Base-by-base conservation (phyloP, 805 yeast species). In the Teunomyces gatunensis region DNA sequence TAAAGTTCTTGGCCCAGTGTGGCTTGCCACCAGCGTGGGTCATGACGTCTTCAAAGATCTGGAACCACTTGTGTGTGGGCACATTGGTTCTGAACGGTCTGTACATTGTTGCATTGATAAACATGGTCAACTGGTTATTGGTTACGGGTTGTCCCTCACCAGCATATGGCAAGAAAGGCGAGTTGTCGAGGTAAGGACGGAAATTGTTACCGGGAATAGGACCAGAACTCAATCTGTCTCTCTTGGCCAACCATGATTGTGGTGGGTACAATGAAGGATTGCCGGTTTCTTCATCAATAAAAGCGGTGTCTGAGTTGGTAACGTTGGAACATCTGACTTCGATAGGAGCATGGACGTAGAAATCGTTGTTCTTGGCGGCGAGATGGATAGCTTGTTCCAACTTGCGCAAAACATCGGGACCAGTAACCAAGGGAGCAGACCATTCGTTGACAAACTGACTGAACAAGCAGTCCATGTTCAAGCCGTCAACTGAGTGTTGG, bases 1-100 rank as follows among this genome's bases (percentile, higher is more conserved):
- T 73, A 65, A 89, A 92, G 67, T 90, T 91, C 74, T 92, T 92
- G 13, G 99, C 99, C 99, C 99, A 92, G 66, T 92, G 99, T 2
- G 99, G 99, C 64, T 84, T 87, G 39, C 99, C 99, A 32, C 87
- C 90, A 25, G 86, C 90, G 23, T 80, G 82, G 44, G 75, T 77
- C 75, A 91, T 73, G 1, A 89, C 79, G 45, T 80, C 79, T 67
- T 92, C 99, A 65, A 92, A 92, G n/a, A 76, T 73, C 43, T 78
- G 78, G 68, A 79, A 92, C 97, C 97, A 92, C 54, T 81, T 77
- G 40, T 80, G 81, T 30, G 89, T 82, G 39, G 87, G 84, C 9
- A 90, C 84, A 58, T 83, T 78, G 47, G 80, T 78, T 30, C 79
- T 77, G 67, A 92, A 92, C n/a, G 99, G 99, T 66, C 97, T 79